Evolutionary conservation across 108 stramenopile genomes (phyloP).

Genomic region (Aurantiochytrium sp.): DNA sequence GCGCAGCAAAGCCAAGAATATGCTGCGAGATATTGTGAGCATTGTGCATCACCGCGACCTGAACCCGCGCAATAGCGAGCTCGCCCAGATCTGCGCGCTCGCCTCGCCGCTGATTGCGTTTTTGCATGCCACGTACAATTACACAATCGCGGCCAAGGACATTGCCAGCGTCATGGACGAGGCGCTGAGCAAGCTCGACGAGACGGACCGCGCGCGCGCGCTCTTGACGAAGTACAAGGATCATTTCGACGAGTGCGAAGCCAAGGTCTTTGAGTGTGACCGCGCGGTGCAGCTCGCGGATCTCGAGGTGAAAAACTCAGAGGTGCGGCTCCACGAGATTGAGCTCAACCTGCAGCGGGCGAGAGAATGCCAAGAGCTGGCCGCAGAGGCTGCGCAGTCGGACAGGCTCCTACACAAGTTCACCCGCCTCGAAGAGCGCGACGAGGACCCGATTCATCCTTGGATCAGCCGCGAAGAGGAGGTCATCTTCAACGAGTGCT

Average conservation of each 20-base stretch:
- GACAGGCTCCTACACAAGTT: neutral
- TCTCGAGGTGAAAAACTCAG: neutral
- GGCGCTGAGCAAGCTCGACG: neutral
- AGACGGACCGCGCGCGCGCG: neutral
- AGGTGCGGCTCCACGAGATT: neutral
- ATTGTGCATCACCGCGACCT: neutral
- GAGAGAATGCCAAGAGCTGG: neutral
- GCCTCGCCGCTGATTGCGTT: neutral
- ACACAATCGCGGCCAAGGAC: neutral
- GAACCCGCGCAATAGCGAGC: conserved; percentile 3
- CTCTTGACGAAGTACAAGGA: neutral
- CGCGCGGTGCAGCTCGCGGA: neutral
- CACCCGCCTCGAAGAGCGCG: neutral
- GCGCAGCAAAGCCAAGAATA: neutral
- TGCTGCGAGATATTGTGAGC: neutral
- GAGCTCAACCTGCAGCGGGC: neutral
- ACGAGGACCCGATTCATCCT: neutral
- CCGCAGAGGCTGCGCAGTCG: neutral
- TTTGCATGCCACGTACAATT: neutral
- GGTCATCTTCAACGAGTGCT: neutral
- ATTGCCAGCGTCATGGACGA: neutral
- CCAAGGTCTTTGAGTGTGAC: neutral
- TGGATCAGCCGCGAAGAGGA: conserved; percentile 24
- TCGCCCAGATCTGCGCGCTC: neutral
- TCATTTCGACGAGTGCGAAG: neutral